Conservation (phyloP, 2,329 filamentous ascomycete genomes). For the Microdochium trichocladiopsis region DNA sequence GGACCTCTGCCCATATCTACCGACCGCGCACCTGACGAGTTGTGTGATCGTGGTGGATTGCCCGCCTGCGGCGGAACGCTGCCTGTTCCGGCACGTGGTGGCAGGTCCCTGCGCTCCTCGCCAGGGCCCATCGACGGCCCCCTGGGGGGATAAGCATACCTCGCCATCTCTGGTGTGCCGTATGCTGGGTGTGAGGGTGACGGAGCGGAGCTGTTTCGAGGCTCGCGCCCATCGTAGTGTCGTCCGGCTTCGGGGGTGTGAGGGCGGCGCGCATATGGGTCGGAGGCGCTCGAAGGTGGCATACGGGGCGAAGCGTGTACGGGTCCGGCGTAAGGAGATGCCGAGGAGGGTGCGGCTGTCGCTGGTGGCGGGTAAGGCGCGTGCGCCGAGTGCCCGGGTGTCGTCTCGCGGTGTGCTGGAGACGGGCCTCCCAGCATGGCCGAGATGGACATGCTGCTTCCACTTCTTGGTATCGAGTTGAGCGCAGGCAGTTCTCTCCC, state of each 20-base stretch:
- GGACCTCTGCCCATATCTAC: conserved; percentile 36
- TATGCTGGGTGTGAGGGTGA: conserved; percentile 42
- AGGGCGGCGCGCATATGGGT: conserved; percentile 51
- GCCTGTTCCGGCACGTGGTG: conserved; percentile 20
- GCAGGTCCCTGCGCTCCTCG: conserved; percentile 37
- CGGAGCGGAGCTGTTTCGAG: conserved; percentile 33
- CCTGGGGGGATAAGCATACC: conserved; percentile 47
- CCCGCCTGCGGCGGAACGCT: conserved; percentile 38
- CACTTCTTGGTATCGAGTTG: conserved; percentile 31
- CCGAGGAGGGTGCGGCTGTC: conserved; percentile 30
- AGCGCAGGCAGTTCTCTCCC: conserved; percentile 26
- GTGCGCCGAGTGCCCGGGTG: conserved; percentile 24
- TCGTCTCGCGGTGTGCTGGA: conserved; percentile 32
- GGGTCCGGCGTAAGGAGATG: conserved; percentile 36
- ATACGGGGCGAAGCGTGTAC: conserved; percentile 50
- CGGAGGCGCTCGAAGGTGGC: conserved; percentile 48
- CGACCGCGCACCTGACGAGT: conserved; percentile 33
- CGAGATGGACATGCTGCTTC: conserved; percentile 52
- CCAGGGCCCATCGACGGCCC: conserved; percentile 36
- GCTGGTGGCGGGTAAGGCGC: conserved; percentile 34
- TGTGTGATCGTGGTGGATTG: conserved; percentile 46
- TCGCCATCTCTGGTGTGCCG: conserved; percentile 48
- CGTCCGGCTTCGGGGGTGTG: conserved; percentile 66
- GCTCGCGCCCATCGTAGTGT: conserved; percentile 38
- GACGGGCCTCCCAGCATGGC: conserved; percentile 45